phyloP scores from a whole-genome alignment of 2,329 filamentous ascomycete genomes.

The Penicillium glabrum region DNA sequence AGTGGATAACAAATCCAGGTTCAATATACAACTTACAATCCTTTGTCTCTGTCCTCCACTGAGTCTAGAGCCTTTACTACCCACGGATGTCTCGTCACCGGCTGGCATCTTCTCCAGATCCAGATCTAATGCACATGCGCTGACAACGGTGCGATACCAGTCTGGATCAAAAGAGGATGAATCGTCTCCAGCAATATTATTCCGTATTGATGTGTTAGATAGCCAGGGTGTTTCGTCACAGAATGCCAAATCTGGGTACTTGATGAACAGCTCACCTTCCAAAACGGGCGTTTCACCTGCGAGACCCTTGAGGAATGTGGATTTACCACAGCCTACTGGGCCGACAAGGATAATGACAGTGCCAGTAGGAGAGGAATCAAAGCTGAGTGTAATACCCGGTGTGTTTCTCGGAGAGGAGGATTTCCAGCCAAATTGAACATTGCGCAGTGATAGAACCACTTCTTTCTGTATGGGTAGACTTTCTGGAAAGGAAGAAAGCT shows the following conservation, averaged over 20 bases:
- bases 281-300: slow-evolving; percentile 29
- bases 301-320: slow-evolving; percentile 40
- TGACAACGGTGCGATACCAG: slow-evolving; percentile 16
- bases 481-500: neutral
- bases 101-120: slow-evolving; percentile 30
- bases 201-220: slow-evolving; percentile 26
- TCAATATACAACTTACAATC: slow-evolving; percentile 19
- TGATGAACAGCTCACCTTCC: slow-evolving; percentile 13
- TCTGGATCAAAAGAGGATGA: slow-evolving; percentile 10
- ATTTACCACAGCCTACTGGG: slow-evolving; percentile 51
- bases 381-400: neutral
- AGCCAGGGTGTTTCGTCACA: slow-evolving; percentile 30
- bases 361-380: slow-evolving; percentile 11
- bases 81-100: slow-evolving; percentile 38
- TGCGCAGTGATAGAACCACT: neutral
- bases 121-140: slow-evolving; percentile 23
- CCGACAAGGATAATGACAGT: slow-evolving; percentile 43
- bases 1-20: neutral
- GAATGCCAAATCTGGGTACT: slow-evolving; percentile 22
- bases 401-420: neutral
- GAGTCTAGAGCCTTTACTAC: slow-evolving; percentile 44
- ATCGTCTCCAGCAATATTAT: slow-evolving; percentile 28
- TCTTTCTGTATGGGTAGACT: neutral
- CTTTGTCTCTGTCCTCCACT: slow-evolving; percentile 50
- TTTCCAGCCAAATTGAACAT: neutral